Evolutionary conservation across 2,329 filamentous ascomycete species (phyloP).

Genomic region (Thelonectria rubi): DNA sequence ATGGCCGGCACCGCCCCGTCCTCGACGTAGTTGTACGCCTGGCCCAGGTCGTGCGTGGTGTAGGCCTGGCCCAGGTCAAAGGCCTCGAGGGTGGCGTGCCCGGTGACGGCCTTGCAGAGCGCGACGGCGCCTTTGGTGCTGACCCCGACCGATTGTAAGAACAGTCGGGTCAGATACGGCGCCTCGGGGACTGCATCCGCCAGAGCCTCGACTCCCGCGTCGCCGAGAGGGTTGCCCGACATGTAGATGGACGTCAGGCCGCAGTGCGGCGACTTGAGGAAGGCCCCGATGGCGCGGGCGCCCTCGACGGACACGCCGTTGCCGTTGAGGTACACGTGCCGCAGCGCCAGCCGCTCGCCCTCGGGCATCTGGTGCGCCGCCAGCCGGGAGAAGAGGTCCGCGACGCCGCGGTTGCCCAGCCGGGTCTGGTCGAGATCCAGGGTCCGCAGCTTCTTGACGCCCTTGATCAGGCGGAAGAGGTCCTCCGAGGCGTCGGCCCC

Average conservation of each 20-base stretch:
- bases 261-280: slow-evolving; percentile 47
- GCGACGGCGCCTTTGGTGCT: slow-evolving; percentile 50
- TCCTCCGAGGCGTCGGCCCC: slow-evolving; percentile 50
- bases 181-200: slow-evolving; percentile 45
- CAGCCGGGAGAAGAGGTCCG: slow-evolving; percentile 53
- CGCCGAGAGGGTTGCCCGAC: slow-evolving; percentile 50
- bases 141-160: slow-evolving; percentile 56
- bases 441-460: slow-evolving; percentile 55
- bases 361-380: slow-evolving; percentile 43
- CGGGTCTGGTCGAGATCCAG: slow-evolving; percentile 64
- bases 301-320: slow-evolving; percentile 46
- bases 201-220: slow-evolving; percentile 44
- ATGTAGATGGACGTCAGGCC: slow-evolving; percentile 49
- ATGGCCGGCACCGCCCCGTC: slow-evolving; percentile 49
- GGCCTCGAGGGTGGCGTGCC: slow-evolving; percentile 48
- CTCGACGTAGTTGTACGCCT: slow-evolving; percentile 58
- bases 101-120: slow-evolving; percentile 49
- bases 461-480: slow-evolving; percentile 55
- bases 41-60: slow-evolving; percentile 55
- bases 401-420: slow-evolving; percentile 57
- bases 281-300: slow-evolving; percentile 45
- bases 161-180: slow-evolving; percentile 48
- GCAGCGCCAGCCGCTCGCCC: slow-evolving; percentile 44
- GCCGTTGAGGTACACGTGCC: slow-evolving; percentile 50
- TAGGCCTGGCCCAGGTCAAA: slow-evolving; percentile 58